A percentile compares a stretch with the other conserved stretches of the same genome.
Conservation (phyloP, 495 filamentous ascomycete genomes). For the Penicillium roqueforti region DNA sequence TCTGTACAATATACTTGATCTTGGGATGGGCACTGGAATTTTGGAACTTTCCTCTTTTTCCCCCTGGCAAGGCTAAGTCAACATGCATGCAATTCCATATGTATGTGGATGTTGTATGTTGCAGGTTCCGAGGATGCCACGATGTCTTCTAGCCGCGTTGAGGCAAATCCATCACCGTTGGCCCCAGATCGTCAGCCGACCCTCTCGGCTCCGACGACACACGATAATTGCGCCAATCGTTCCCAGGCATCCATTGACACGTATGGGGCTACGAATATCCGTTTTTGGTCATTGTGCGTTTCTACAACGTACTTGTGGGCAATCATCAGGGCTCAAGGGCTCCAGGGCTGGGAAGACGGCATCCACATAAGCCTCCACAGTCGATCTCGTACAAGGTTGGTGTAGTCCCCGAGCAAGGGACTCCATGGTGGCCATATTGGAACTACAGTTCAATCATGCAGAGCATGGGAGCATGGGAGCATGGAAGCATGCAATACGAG, state of each 20-base stretch:
- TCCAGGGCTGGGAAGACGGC: not conserved
- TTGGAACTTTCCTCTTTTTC: not conserved
- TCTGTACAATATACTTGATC: conserved; percentile 3
- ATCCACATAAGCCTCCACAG: not conserved
- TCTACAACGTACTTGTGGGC: not conserved
- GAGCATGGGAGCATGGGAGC: not conserved
- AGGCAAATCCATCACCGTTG: conserved; percentile 2
- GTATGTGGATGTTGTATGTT: not conserved
- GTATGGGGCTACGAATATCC: not conserved
- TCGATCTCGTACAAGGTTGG: not conserved
- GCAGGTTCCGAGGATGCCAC: not conserved
- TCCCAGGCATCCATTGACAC: not conserved
- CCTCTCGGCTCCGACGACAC: conserved; percentile 4
- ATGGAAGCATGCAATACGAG: conserved; percentile 2
- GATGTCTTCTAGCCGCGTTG: not conserved
- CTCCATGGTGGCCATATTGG: not conserved
- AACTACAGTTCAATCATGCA: not conserved
- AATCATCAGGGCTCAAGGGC: not conserved
- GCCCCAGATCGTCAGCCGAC: conserved; percentile 6
- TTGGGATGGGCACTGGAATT: not conserved
- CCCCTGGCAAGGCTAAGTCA: not conserved
- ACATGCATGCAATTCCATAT: not conserved
- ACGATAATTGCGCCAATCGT: not conserved
- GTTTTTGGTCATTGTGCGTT: not conserved
- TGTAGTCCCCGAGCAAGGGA: conserved; percentile 1